These are phyloP conservation scores for Sicyos baderoa DNA, from an alignment of 306 rosid genomes.

Conservation along the genomic window DNA sequence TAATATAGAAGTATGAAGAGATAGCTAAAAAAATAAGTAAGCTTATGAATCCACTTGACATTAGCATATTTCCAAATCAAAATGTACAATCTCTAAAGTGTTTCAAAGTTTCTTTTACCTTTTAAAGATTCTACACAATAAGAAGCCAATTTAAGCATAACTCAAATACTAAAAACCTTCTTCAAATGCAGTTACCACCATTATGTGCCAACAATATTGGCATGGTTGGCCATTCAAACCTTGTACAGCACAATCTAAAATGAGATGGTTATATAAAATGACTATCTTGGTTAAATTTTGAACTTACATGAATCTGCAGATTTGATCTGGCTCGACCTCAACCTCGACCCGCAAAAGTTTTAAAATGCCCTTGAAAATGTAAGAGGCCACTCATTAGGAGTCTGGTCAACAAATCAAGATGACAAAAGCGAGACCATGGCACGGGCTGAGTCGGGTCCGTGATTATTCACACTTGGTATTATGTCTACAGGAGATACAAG, in stretches of 20 bases:
- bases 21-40: background rate
- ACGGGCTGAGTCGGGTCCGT: conserved; percentile 64
- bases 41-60: background rate
- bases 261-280: background rate
- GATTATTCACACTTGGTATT: conserved; percentile 82
- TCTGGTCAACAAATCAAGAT: conserved; percentile 30
- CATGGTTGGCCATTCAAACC: background rate
- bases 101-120: background rate
- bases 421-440: conserved; percentile 65
- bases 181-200: background rate
- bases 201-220: background rate
- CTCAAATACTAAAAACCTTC: background rate
- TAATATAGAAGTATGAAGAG: background rate
- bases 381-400: background rate
- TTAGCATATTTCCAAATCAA: background rate
- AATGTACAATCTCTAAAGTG: background rate
- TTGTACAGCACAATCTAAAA: background rate
- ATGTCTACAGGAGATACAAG: conserved; percentile 63
- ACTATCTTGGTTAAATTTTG: background rate
- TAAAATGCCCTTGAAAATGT: background rate
- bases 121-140: background rate
- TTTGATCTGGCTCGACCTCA: background rate
- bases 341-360: background rate
- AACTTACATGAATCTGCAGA: conserved; percentile 16
- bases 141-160: too few relatives aligned